A percentile compares a stretch with the other conserved stretches of the same genome.
Evolutionary conservation across 2,329 filamentous ascomycete genomes (phyloP).

Genomic region (Zymoseptoria brevis): DNA sequence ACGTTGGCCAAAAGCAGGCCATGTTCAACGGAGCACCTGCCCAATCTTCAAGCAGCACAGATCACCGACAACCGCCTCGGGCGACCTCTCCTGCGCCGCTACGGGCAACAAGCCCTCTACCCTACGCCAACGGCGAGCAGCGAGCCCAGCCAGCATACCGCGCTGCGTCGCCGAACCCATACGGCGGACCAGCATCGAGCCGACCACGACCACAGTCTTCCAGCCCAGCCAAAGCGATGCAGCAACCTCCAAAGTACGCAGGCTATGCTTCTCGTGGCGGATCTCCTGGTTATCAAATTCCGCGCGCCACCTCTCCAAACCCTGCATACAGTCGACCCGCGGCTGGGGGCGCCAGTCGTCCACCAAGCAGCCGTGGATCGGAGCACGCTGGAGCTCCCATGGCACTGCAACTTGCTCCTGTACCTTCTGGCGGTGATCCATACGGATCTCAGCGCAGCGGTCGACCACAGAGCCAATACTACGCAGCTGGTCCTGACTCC

Average conservation of each 20-base stretch:
- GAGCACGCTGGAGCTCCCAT: conserved; percentile 32
- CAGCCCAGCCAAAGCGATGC: conserved; percentile 33
- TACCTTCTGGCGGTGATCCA: conserved; percentile 31
- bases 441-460: conserved; percentile 35
- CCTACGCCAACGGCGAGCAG: conserved; percentile 36
- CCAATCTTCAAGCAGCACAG: conserved; percentile 22
- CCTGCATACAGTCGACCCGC: conserved; percentile 32
- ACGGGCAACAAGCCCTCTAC: conserved; percentile 50
- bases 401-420: conserved; percentile 40
- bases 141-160: conserved; percentile 28
- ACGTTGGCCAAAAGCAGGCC: conserved; percentile 70
- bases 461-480: conserved; percentile 40
- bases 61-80: conserved; percentile 30
- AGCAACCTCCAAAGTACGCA: conserved; percentile 27
- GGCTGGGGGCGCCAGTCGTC: conserved; percentile 29
- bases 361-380: conserved; percentile 36
- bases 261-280: conserved; percentile 32
- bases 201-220: conserved; percentile 34
- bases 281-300: conserved; percentile 34
- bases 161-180: conserved; percentile 58
- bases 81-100: conserved; percentile 60
- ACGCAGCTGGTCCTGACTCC: conserved; percentile 28
- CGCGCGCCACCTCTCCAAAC: conserved; percentile 33
- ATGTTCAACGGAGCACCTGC: conserved; percentile 52
- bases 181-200: conserved; percentile 33